Base-by-base conservation (phyloP, 495 filamentous ascomycete species). In the Penicillium psychrofluorescens region DNA sequence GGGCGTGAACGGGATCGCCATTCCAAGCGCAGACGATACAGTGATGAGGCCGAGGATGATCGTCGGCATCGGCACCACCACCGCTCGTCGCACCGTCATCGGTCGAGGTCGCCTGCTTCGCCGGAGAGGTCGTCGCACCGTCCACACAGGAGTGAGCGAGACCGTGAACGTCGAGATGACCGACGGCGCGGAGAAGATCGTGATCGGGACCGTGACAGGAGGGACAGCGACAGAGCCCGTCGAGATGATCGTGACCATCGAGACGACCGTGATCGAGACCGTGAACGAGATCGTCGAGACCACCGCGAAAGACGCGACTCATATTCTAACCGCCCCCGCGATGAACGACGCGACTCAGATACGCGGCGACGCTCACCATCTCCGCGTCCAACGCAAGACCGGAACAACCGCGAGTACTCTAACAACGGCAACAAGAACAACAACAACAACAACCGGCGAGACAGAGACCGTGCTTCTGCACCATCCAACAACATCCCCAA, bases 101-200 rank as follows among this genome's bases (percentile, higher is more conserved):
- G 66, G 12, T 68, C 62, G n/a, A 53, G 63, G 36, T 71, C 70
- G 1, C 68, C 62, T 22, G 36, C 36, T 33, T 56, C 51, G 16
- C 51, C 51, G 0, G 50, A 55, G 35, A 51, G 56, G 39, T 62
- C 22, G 22, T 22, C 60, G 8, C 54, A 56, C 29, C 49, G 53
- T 29, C 55, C 51, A 44, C 51, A 53, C 32, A 55, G 62, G 22
- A 59, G 61, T 36, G 62, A 66, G 16, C 53, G 60, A n/a, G 54
- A 63, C 30, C 38, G 30, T 33, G 42, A 37, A 22, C 22, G 6
- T 22, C 22, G 22, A 11, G 33, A 51, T 45, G 54, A 51, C 37
- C 48, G 51, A 22, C 45, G 44, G 8, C 55, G 43, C 9, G 38
- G 45, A 16, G 50, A 52, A 11, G 45, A 51, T 36, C 48, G 46